Evolutionary conservation across 768 basidiomycete genomes (phyloP).

Genomic region (Serpula lacrymans): DNA sequence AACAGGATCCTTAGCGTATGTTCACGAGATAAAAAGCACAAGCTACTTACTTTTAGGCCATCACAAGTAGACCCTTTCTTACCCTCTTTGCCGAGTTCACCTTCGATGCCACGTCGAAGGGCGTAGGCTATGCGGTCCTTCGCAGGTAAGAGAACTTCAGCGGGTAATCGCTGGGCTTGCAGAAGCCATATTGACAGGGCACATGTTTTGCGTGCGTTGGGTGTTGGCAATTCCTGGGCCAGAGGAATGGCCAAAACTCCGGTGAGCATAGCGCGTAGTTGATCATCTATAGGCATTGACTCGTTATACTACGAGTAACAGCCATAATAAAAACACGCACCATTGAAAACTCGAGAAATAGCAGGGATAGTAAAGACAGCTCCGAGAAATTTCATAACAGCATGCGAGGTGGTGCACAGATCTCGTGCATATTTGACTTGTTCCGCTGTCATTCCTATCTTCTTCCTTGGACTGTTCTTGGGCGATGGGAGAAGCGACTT

Average conservation of each 20-base stretch:
- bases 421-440: constrained; percentile 80
- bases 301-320: constrained; percentile 1
- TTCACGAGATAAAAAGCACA: background rate
- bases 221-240: constrained; percentile 66
- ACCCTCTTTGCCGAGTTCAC: constrained; percentile 84
- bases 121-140: constrained; percentile 68
- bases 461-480: constrained; percentile 56
- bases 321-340: constrained; percentile 36
- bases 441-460: constrained; percentile 69
- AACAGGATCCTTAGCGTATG: constrained; percentile 7
- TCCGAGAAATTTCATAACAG: constrained; percentile 63
- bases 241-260: constrained; percentile 71
- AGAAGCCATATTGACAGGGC: constrained; percentile 74
- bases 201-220: constrained; percentile 83
- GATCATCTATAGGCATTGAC: constrained; percentile 40
- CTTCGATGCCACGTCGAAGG: constrained; percentile 72
- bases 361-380: constrained; percentile 59
- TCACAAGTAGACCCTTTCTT: constrained; percentile 82
- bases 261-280: constrained; percentile 58
- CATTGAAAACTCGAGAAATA: constrained; percentile 55
- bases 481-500: constrained; percentile 59
- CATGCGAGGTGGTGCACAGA: constrained; percentile 68
- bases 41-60: constrained; percentile 60
- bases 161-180: constrained; percentile 67
- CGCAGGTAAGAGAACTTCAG: constrained; percentile 55